phyloP scores from a whole-genome alignment of 2,329 filamentous ascomycete species.

The Didymella sp. region DNA sequence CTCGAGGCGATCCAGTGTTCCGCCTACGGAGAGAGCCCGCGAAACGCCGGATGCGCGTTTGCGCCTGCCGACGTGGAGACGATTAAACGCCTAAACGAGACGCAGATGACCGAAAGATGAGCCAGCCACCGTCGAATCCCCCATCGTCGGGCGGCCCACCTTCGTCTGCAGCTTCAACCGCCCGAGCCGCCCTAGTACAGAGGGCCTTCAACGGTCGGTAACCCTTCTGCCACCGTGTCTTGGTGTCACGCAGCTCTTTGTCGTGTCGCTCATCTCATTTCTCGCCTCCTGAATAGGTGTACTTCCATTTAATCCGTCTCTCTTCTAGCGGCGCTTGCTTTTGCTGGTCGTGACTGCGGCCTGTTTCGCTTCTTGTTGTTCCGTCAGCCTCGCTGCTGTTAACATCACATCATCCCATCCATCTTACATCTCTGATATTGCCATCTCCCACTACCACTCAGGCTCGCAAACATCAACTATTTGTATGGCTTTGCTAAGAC shows the following conservation, averaged over 20 bases:
- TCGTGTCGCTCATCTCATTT: conserved; percentile 6
- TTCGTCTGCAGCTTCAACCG: conserved; percentile 39
- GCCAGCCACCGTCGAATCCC: conserved; percentile 40
- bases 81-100: conserved; percentile 7
- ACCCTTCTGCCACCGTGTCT: conserved; percentile 18
- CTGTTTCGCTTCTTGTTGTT: conserved; percentile 27
- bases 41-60: conserved; percentile 9
- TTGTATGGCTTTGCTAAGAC: conserved; percentile 9
- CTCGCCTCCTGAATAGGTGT: conserved; percentile 11
- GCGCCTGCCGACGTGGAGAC: conserved; percentile 20
- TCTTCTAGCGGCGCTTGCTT: conserved; percentile 22
- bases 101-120: conserved; percentile 21
- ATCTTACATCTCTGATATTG: conserved; percentile 13
- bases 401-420: conserved; percentile 11
- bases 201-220: conserved; percentile 52
- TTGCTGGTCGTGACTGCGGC: conserved; percentile 21
- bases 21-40: conserved; percentile 1
- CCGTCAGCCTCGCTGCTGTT: conserved; percentile 20
- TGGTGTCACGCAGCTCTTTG: conserved; percentile 10
- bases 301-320: not conserved
- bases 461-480: not conserved
- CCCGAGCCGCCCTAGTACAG: conserved; percentile 44
- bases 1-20: not conserved
- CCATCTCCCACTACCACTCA: conserved; percentile 6
- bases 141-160: conserved; percentile 42